These are phyloP conservation scores for Aspergillus aculeatus DNA, from an alignment of 2,329 filamentous ascomycete genomes.

Conservation along the genomic window DNA sequence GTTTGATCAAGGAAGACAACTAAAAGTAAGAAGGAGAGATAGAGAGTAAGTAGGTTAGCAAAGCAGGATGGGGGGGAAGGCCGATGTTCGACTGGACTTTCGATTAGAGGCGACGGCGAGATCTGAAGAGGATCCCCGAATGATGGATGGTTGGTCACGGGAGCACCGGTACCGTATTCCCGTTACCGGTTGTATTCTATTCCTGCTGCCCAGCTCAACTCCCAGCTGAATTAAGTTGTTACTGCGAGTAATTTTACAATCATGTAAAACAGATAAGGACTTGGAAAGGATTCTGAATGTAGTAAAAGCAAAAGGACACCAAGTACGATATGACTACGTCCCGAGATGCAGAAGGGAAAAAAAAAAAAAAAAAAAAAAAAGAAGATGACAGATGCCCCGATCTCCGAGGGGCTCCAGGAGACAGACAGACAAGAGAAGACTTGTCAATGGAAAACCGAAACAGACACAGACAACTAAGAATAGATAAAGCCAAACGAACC, in stretches of 20 bases:
- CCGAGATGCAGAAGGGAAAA: background rate
- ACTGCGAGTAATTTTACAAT: too few relatives aligned
- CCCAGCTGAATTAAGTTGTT: too few relatives aligned
- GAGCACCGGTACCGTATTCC: conserved; percentile 8
- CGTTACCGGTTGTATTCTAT: background rate
- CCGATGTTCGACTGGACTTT: background rate
- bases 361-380: background rate
- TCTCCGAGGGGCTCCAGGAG: background rate
- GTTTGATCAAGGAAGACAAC: background rate
- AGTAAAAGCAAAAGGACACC: too few relatives aligned
- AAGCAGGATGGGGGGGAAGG: conserved; percentile 1
- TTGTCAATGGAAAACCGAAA: too few relatives aligned
- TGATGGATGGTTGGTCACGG: conserved; percentile 11
- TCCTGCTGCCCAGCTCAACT: background rate
- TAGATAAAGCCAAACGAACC: background rate
- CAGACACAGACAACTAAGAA: conserved; percentile 4
- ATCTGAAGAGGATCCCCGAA: conserved; percentile 7
- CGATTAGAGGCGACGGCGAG: background rate
- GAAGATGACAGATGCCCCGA: background rate
- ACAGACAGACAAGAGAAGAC: too few relatives aligned
- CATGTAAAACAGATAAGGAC: too few relatives aligned
- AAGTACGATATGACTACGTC: too few relatives aligned
- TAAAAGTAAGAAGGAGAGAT: conserved; percentile 1
- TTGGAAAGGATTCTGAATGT: too few relatives aligned
- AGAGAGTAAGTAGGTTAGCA: conserved; percentile 3